phyloP scores from a whole-genome alignment of 2,329 filamentous ascomycete species.

The Rutstroemia sp. region DNA sequence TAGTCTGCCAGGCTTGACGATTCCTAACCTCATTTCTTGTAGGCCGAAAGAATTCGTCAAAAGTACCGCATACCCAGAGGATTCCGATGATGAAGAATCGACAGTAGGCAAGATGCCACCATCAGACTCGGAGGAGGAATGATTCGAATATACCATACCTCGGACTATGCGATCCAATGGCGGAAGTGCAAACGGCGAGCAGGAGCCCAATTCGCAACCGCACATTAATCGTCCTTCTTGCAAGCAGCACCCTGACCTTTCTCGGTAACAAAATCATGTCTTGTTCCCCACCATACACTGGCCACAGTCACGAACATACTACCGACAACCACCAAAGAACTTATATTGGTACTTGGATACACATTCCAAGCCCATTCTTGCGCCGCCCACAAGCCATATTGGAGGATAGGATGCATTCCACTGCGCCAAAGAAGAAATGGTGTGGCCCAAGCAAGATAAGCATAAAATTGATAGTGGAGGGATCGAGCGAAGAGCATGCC shows the following conservation, averaged over 20 bases:
- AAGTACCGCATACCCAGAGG: conserved; percentile 49
- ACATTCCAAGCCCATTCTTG: conserved; percentile 73
- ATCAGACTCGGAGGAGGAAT: conserved; percentile 67
- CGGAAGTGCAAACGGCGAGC: too few species aligned
- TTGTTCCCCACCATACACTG: conserved; percentile 31
- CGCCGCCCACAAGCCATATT: conserved; percentile 52
- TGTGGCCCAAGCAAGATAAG: conserved; percentile 66
- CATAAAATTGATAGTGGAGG: conserved; percentile 70
- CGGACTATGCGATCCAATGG: not conserved
- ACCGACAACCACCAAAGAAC: conserved; percentile 61
- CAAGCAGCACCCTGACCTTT: conserved; percentile 21
- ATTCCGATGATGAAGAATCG: conserved; percentile 69
- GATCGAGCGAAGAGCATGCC: conserved; percentile 64
- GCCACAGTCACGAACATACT: conserved; percentile 59
- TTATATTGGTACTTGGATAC: conserved; percentile 58
- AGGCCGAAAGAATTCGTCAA: conserved; percentile 79
- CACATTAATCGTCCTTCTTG: conserved; percentile 20
- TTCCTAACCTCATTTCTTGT: not conserved
- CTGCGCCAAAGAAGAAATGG: conserved; percentile 64
- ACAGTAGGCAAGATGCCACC: conserved; percentile 80
- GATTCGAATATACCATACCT: conserved; percentile 18
- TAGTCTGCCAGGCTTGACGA: conserved; percentile 2
- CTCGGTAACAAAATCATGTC: conserved; percentile 24
- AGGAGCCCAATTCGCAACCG: not conserved
- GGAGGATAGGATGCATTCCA: conserved; percentile 49